Percentiles rank a stretch among this genome's conserved stretches.
Conservation (phyloP, 163 green algal genomes). For the Scenedesmus sp. region DNA sequence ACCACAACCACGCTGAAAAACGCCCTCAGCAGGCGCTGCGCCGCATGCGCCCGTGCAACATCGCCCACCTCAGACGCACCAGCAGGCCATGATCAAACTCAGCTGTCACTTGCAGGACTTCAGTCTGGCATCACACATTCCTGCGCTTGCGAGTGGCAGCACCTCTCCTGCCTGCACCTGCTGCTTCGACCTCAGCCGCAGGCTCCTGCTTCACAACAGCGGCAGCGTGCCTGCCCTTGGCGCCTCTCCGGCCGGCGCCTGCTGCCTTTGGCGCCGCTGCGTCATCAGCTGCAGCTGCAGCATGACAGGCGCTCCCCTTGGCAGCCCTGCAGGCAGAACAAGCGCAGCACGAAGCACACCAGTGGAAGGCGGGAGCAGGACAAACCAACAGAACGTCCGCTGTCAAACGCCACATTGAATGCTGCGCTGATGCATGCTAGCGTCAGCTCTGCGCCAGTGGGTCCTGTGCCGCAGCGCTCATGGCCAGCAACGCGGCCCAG, state of each 20-base stretch:
- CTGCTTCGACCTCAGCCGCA: neutral
- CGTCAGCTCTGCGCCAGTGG: no score
- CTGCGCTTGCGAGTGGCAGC: constrained; percentile 9
- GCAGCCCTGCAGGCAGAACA: neutral
- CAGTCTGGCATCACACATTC: neutral
- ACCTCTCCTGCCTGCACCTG: neutral
- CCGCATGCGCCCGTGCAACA: no score
- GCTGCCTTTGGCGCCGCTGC: neutral
- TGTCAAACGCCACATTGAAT: neutral
- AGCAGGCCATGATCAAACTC: no score
- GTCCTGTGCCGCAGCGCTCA: no score
- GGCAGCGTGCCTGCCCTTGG: neutral
- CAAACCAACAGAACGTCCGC: no score
- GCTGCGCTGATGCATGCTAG: no score
- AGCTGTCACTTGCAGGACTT: neutral
- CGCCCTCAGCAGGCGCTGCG: no score
- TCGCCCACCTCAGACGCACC: no score
- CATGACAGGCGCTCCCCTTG: neutral
- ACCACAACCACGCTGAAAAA: no score
- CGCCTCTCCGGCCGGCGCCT: neutral
- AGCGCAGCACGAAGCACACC: neutral
- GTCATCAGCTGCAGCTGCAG: constrained; percentile 15
- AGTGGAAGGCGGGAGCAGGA: no score
- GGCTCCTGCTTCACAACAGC: constrained; percentile 1
- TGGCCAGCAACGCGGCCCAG: no score